These are phyloP conservation scores for Smallanthus sonchifolius DNA, from an alignment of 129 eudicot genomes.

Conservation along the genomic window DNA sequence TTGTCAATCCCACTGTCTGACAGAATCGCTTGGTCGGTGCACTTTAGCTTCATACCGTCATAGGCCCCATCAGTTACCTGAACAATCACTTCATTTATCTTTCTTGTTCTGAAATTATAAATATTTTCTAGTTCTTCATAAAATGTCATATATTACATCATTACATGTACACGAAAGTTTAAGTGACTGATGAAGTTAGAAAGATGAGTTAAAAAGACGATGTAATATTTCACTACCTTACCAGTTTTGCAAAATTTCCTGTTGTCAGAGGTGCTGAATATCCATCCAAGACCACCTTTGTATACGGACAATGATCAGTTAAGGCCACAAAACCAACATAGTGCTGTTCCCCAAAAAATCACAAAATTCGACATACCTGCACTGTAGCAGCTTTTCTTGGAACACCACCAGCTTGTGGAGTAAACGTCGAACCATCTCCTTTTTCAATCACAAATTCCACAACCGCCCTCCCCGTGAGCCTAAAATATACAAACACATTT, in stretches of 20 bases:
- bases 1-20: conserved; percentile 56
- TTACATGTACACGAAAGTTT: conserved; percentile 1
- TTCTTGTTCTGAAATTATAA: background rate
- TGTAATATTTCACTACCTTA: conserved; percentile 70
- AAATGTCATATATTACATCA: background rate
- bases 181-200: background rate
- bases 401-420: conserved; percentile 82
- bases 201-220: conserved; percentile 11
- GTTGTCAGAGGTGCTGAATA: conserved; percentile 96
- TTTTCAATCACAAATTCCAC: conserved; percentile 86
- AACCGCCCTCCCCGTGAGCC: conserved; percentile 90
- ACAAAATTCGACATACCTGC: conserved; percentile 41
- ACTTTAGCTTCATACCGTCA: conserved; percentile 73
- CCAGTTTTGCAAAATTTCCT: conserved; percentile 98
- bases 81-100: background rate
- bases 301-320: conserved; percentile 20
- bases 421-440: conserved; percentile 84
- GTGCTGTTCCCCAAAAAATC: background rate
- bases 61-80: conserved; percentile 94
- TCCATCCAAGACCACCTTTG: conserved; percentile 91
- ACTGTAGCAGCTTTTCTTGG: conserved; percentile 64
- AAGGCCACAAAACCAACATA: conserved; percentile 1
- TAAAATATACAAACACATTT: conserved; percentile 15
- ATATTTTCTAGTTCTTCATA: background rate
- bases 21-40: conserved; percentile 84